Percentiles rank a stretch among this genome's conserved stretches.
Conservation (phyloP, 768 basidiomycete species). For the Agaricus subrufescens region DNA sequence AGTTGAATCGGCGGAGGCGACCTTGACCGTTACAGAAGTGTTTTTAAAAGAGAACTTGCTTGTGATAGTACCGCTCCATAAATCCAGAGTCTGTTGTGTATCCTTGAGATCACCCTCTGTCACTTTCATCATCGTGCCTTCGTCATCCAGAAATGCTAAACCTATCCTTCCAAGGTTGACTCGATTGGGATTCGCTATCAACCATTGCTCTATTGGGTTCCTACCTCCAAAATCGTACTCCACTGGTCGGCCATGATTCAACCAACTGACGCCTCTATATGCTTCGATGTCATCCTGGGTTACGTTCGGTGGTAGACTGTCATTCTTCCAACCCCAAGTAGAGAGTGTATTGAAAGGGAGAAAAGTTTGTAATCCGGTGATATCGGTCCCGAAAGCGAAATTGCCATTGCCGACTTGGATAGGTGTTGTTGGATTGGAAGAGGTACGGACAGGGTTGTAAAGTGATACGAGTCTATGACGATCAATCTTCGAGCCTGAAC, state of each 20-base stretch:
- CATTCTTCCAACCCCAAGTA: conserved; percentile 61
- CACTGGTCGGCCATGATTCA: conserved; percentile 45
- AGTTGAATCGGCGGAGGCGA: conserved; percentile 31
- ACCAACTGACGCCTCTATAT: conserved; percentile 46
- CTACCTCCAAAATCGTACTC: conserved; percentile 45
- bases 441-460: conserved; percentile 47
- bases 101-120: conserved; percentile 32
- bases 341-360: conserved; percentile 51
- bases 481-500: conserved; percentile 24
- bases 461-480: conserved; percentile 40
- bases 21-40: conserved; percentile 30
- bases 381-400: conserved; percentile 56
- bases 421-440: conserved; percentile 41
- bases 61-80: conserved; percentile 51
- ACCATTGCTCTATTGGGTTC: conserved; percentile 46
- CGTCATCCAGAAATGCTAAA: conserved; percentile 33
- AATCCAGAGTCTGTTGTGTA: conserved; percentile 38
- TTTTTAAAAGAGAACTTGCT: conserved; percentile 39
- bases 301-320: conserved; percentile 39
- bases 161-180: conserved; percentile 51
- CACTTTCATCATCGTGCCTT: conserved; percentile 23
- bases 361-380: conserved; percentile 57
- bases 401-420: conserved; percentile 61
- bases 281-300: conserved; percentile 38
- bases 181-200: conserved; percentile 54